Conservation (phyloP, 140 eudicot genomes). For the Erigeron philadelphicus region DNA sequence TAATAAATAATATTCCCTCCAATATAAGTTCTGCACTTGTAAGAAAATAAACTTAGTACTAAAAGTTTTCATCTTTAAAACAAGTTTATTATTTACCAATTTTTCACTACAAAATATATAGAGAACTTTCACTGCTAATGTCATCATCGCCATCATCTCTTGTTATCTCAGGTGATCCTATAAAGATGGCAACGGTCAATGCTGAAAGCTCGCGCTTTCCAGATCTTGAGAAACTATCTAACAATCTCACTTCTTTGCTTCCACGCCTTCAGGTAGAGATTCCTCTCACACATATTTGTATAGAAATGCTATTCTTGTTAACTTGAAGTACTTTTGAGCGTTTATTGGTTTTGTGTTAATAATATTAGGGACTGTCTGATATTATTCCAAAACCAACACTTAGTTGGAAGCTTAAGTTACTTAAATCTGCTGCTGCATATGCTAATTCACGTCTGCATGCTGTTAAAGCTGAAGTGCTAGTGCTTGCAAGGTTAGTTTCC, state of each 20-base stretch:
- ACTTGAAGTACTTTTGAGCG: neutral
- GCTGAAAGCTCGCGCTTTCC: slow-evolving; percentile 38
- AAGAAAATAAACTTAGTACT: neutral
- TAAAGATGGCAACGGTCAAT: slow-evolving; percentile 65
- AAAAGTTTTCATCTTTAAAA: neutral
- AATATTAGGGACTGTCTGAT: slow-evolving; percentile 51
- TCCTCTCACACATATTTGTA: neutral
- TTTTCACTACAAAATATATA: too few relatives aligned
- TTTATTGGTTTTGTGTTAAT: neutral
- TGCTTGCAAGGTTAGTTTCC: slow-evolving; percentile 71
- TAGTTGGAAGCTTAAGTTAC: slow-evolving; percentile 86
- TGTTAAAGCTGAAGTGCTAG: slow-evolving; percentile 88
- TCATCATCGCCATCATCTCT: slow-evolving; percentile 12
- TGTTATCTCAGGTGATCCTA: slow-evolving; percentile 61
- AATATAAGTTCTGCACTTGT: neutral
- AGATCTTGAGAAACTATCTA: slow-evolving; percentile 44
- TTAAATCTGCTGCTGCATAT: slow-evolving; percentile 77
- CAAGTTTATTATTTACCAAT: too few relatives aligned
- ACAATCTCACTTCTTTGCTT: slow-evolving; percentile 58
- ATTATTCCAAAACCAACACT: slow-evolving; percentile 83
- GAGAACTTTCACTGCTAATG: neutral
- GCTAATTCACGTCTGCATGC: slow-evolving; percentile 94
- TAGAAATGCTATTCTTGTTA: neutral
- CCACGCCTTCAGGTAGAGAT: slow-evolving; percentile 69
- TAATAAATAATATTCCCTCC: neutral